A percentile compares a stretch with the other conserved stretches of the same genome.
phyloP scores from a whole-genome alignment of 805 yeast species.

The Teunomyces kruisii region DNA sequence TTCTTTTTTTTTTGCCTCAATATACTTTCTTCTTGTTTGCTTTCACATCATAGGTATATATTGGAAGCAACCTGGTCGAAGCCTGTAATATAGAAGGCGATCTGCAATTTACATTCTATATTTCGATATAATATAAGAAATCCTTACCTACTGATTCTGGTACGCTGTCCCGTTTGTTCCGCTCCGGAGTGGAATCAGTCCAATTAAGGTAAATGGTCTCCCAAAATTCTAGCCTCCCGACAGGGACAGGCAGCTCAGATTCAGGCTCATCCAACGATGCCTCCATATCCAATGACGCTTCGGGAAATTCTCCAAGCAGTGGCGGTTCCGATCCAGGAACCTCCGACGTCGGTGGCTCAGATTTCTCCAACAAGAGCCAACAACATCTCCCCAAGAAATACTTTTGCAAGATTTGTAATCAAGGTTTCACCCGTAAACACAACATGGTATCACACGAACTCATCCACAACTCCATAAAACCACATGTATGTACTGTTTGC shows the following conservation, averaged over 20 bases:
- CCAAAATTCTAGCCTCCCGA: neutral
- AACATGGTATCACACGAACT: conserved; percentile 71
- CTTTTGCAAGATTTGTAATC: conserved; percentile 59
- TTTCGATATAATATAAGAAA: conserved; percentile 3
- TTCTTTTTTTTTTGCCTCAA: no score
- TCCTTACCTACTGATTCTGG: neutral
- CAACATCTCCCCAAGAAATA: conserved; percentile 28
- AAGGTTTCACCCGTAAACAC: conserved; percentile 68
- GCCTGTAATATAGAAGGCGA: neutral
- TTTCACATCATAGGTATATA: no score
- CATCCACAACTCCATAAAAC: conserved; percentile 65
- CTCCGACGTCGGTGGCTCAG: neutral
- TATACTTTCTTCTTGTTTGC: neutral
- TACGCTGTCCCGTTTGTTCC: neutral
- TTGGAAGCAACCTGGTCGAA: neutral
- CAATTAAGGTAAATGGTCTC: neutral
- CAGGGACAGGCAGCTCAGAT: neutral
- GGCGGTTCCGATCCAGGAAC: neutral
- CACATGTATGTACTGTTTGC: conserved; percentile 64
- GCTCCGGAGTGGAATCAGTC: neutral
- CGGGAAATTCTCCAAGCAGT: neutral
- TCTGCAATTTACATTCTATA: conserved; percentile 1
- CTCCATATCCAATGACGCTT: neutral
- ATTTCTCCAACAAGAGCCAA: neutral
- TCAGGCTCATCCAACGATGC: neutral